Evolutionary conservation across 768 basidiomycete genomes (phyloP), one percentile per base, ranked within the genome.

Genomic region (Agaricus sinodeliciosus): DNA sequence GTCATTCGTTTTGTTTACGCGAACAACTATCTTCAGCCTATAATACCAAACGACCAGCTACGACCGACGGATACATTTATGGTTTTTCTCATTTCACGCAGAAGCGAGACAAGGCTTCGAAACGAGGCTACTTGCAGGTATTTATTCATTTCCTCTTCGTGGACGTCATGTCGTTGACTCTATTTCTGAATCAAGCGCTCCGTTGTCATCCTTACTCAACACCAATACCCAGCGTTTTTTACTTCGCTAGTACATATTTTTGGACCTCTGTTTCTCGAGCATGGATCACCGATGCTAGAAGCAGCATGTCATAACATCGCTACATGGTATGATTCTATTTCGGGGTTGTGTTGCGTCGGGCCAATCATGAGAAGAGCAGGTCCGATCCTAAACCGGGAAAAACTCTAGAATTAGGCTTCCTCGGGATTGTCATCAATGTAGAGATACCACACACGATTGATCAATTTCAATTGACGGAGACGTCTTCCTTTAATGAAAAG

Each of bases 1-100:
- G 78, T 1, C 92, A 95, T 66, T 92, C 90, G 0, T 95, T 95
- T 71, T 84, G 93, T 46, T 80, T 95, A 49, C 81, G 90, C 46
- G 76, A 77, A 60, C 72, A 48, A 59, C 67, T 4, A 51, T 56
- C 35, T 0, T 54, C 64, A n/a, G 27, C 31, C 35, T 45, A 43
- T 18, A 34, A 51, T 49, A 60, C 50, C 22, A 68, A 72, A 55
- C 50, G 75, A 36, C 74, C 74, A 3, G 59, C 60, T 0, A 65
- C 74, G 1, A 62, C 70, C 16, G 88, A 89, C 57, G 85, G 84
- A 4, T 89, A 82, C 60, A 68, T 90, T 18, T 87, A 90, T 59
- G 89, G 90, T 0, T 91, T 79, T 65, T 81, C 85, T 1, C 74
- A 87, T 62, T 94, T 94, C 62, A 80, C 78, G 2, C 90, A 91